Base-by-base conservation (phyloP, 176 grass and related monocot species). In the Oryza meyeriana region DNA sequence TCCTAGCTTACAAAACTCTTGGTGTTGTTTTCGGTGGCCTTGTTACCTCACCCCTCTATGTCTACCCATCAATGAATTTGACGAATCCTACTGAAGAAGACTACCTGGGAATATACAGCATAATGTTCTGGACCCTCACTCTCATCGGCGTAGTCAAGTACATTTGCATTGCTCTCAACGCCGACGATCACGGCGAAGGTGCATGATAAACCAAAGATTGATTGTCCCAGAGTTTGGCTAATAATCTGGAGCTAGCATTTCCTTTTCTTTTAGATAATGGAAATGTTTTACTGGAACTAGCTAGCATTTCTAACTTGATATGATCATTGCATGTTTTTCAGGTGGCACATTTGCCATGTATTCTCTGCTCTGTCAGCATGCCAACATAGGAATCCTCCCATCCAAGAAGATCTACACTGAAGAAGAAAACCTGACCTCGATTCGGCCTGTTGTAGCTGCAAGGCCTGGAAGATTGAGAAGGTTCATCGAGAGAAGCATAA, bases 71-170 rank as follows among this genome's bases (percentile, higher is more conserved):
- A 1, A 91, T 91, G 89, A 87, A 91, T 36, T 48, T 87, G 75
- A 32, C 29, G 22, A 71, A 81, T 38, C 89, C 89, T 14, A 87
- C 27, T 0, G 88, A 91, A 61, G 84, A 85, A 61, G 89, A 91
- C 77, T 91, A 91, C 72, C 79, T 87, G 80, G 89, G 80, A 44
- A 91, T 91, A 57, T 91, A 87, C 81, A 84, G 75, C 80, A 91
- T 91, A 33, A 87, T 91, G 75, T 90, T 90, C 42, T 90, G 88
- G 88, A 90, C 88, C 20, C 79, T 90, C 29, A 91, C 89, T 61
- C 71, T 87, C 35, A 91, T 84, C 41, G 84, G 89, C 9, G 84
- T 91, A 29, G 80, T 91, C 14, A 91, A 91, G 40, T 91, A 91
- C 71, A 77, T 87, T 12, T 91, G 84, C 72, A 87, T 91, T 42